Evolutionary conservation across 1,139 yeast genomes (phyloP), one percentile per base, ranked within the genome.

Genomic region (Hyphopichia burtonii): DNA sequence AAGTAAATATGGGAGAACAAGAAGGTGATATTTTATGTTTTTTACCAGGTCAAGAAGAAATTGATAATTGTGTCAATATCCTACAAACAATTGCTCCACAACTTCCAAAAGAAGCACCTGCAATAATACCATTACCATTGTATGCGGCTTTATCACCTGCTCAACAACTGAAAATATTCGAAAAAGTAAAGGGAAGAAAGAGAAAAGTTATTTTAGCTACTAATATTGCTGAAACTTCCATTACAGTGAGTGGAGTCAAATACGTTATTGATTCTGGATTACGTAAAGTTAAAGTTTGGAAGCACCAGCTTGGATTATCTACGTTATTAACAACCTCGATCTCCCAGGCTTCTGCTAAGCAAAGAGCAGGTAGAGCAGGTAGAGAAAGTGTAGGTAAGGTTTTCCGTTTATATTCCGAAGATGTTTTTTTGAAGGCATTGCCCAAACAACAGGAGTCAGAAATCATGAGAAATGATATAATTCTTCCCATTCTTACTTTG

Each of bases 341-440:
- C 16, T 90, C 98, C 0, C 90, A 87, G 56, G 96, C 98, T 0
- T 86, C 96, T 34, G 99, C 99, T 0, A 80, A 86, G 36, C 99
- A 93, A 68, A 76, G 99, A 65, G 84, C 94, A 44, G 99, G 99
- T 61, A 87, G 99, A 75, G 99, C 99, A 22, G 99, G 99, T 51
- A 88, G 99, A 80, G 98, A 93, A 67, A 81, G 86, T 34, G 61
- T 64, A 3, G 99, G 99, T 40, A 93, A 91, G 61, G 90, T 95
- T 33, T 93, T 76, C 62, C 71, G 99, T 46, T 66, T 93, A 31
- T 94, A 86, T 59, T 82, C 86, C 43, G 98, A 91, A 55, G 60
- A 66, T 2, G 83, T 86, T 38, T 93, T 79, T 54, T 41, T 50
- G 4, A 51, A 61, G 15, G 71, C 74, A 43, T 66, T 94, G 35